Conservation (phyloP, 2,329 filamentous ascomycete species). For the Curvularia hawaiiensis region DNA sequence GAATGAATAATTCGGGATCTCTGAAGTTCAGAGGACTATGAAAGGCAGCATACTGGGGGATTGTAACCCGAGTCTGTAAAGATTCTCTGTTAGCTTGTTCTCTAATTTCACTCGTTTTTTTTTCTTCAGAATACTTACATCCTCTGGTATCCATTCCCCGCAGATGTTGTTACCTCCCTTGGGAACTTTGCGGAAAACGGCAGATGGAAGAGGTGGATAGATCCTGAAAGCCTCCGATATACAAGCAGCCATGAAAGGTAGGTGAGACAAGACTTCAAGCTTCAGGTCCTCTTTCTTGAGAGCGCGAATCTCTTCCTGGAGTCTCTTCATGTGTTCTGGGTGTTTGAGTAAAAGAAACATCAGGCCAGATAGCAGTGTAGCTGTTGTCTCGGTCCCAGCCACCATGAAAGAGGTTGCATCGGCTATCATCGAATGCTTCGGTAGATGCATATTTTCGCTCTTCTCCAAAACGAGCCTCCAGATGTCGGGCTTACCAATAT, state of each 20-base stretch:
- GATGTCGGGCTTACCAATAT: constrained; percentile 41
- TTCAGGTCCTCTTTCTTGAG: constrained; percentile 13
- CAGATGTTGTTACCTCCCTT: constrained; percentile 32
- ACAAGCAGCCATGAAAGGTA: constrained; percentile 50
- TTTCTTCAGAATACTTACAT: constrained; percentile 17
- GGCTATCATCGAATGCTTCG: constrained; percentile 36
- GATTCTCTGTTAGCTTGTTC: not conserved
- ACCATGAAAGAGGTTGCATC: constrained; percentile 33
- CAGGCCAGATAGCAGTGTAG: constrained; percentile 30
- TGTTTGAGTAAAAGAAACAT: constrained; percentile 35
- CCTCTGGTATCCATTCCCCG: constrained; percentile 42
- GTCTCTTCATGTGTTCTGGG: constrained; percentile 19
- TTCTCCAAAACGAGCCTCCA: constrained; percentile 44
- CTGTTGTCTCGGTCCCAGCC: constrained; percentile 38
- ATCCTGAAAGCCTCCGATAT: constrained; percentile 51
- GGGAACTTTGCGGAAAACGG: constrained; percentile 37
- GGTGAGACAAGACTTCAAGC: constrained; percentile 24
- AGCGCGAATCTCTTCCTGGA: constrained; percentile 30
- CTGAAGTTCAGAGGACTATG: not conserved
- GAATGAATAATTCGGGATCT: constrained; percentile 27
- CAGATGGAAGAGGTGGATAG: constrained; percentile 34
- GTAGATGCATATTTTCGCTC: constrained; percentile 19
- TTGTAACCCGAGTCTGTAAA: not conserved
- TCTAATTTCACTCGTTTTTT: constrained; percentile 11
- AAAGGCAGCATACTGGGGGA: not conserved